Base-by-base conservation (phyloP, 768 basidiomycete genomes). In the Xerocomellus chrysenteron region DNA sequence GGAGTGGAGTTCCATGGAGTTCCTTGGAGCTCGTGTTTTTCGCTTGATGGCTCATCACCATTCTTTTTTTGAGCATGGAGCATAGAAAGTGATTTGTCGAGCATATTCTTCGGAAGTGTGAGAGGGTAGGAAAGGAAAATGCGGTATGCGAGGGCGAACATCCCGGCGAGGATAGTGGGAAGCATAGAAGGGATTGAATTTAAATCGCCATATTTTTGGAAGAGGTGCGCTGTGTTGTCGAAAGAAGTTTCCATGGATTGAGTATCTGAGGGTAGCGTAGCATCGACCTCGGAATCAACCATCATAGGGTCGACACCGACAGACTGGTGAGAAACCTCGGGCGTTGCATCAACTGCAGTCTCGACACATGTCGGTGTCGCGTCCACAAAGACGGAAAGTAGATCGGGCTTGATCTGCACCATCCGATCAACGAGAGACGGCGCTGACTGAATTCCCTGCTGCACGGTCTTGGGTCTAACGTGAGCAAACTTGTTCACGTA, bases 121-220 rank as follows among this genome's bases (percentile, higher is more conserved):
- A 86, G 67, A 21, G 85, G 83, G 60, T 79, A 80, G 41, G 72
- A 67, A 54, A 82, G 71, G 62, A 81, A 75, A 49, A 81, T 56
- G 45, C 75, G 77, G 63, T 76, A 82, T 55, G 80, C 73, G 54
- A 82, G 66, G 36, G 80, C 75, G 52, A 85, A 60, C 21, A 86
- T 52, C 47, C 72, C 72, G 21, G 64, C 57, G 49, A 73, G 49
- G 54, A 72, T 52, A 30, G 70, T 42, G 13, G 72, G 72, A 16
- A 73, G 52, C 24, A 58, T 50, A 47, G 65, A 62, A 54, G 71
- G 70, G 19, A 72, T 50, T 17, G 76, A 63, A 69, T 74, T 68
- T 54, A 74, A 49, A 49, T 72, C 60, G 36, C 51, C 49, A 59
- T 65, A 64, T 52, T 40, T 58, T 53, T 57, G 60, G 49, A 63